Percentiles rank a stretch among this genome's conserved stretches.
Conservation (phyloP, 495 filamentous ascomycete genomes). For the Filosporella fistucella region DNA sequence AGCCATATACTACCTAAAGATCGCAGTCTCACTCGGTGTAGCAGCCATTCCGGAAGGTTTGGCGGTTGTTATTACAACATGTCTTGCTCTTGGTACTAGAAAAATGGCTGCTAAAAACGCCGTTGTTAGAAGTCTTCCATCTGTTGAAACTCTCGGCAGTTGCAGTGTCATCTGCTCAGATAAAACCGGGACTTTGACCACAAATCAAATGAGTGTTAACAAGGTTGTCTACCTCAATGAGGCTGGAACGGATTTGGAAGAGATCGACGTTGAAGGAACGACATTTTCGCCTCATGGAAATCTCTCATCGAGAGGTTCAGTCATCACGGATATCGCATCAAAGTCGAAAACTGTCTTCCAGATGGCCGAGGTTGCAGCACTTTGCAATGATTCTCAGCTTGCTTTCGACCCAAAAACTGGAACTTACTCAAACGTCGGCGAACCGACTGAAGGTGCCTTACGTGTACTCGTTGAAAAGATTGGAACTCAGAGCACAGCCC, state of each 20-base stretch:
- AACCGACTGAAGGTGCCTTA: slow-evolving; percentile 93
- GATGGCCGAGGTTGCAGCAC: slow-evolving; percentile 80
- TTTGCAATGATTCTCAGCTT: slow-evolving; percentile 88
- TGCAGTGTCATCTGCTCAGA: slow-evolving; percentile 99
- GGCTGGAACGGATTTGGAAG: slow-evolving; percentile 70
- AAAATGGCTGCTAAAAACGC: slow-evolving; percentile 99
- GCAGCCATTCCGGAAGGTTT: slow-evolving; percentile 97
- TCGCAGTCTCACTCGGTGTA: slow-evolving; percentile 96
- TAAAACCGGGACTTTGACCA: slow-evolving; percentile 97
- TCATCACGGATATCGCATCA: slow-evolving; percentile 61
- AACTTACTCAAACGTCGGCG: slow-evolving; percentile 80
- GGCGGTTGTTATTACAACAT: slow-evolving; percentile 97
- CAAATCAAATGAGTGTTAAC: slow-evolving; percentile 98
- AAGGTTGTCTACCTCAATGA: slow-evolving; percentile 81
- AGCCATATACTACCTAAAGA: slow-evolving; percentile 99
- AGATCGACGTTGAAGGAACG: slow-evolving; percentile 88
- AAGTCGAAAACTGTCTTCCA: slow-evolving; percentile 76
- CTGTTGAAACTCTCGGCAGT: slow-evolving; percentile 96
- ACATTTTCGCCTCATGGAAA: slow-evolving; percentile 84
- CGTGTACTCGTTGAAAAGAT: slow-evolving; percentile 93
- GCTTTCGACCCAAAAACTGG: slow-evolving; percentile 71
- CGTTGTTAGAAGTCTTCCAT: slow-evolving; percentile 91
- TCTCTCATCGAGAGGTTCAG: slow-evolving; percentile 62
- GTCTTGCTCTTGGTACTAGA: slow-evolving; percentile 87
- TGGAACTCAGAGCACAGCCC: slow-evolving; percentile 55